Base-by-base conservation (phyloP, 73 alveolate species). In the Paramecium sexaurelia region DNA sequence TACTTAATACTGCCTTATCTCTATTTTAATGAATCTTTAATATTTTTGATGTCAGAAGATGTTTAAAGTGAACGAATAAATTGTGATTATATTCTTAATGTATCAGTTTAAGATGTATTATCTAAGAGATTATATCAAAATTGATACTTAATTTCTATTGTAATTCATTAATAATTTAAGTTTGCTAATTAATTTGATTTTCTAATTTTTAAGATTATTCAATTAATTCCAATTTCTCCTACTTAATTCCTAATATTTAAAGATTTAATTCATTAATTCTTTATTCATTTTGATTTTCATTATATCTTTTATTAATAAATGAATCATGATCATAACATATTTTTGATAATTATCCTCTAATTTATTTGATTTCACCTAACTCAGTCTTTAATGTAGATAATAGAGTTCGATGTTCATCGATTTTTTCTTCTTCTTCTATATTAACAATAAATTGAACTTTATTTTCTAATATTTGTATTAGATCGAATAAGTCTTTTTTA, bases 311-410 rank as follows among this genome's bases (percentile, higher is more conserved):
- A 78, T 78, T 19, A 11, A 9, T 20, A 32, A 32, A 71, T 71
- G 11, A 22, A 78, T 78, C 71, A 78, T 41, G 29, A 20, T 78
- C 90, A 5, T 37, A 15, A 24, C 13, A 78, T 78, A 78, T 78
- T 78, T 27, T 78, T 4, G 90, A 78, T 45, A 78, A 78, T 45
- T 78, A 78, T 20, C 90, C 90, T 78, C 90, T 78, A 13, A 78
- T 22, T 22, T 39, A 10, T 45, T 78, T 78, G 7, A 78, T 45
- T 17, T 37, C 47, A 11, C 45, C 40, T 17, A 78, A 26, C 10
- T 78, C 90, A 1, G 41, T 22, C 19, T 78, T 78, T 8, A 78
- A 45, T 40, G 75, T 41, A 8, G 68, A 41, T 5, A 78, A 4
- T 17, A 78, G 11, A 1, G 43, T 26, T 78, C 90, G 10, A 45